phyloP scores from a whole-genome alignment of 805 yeast species.

The Pichia phayaonensis region DNA sequence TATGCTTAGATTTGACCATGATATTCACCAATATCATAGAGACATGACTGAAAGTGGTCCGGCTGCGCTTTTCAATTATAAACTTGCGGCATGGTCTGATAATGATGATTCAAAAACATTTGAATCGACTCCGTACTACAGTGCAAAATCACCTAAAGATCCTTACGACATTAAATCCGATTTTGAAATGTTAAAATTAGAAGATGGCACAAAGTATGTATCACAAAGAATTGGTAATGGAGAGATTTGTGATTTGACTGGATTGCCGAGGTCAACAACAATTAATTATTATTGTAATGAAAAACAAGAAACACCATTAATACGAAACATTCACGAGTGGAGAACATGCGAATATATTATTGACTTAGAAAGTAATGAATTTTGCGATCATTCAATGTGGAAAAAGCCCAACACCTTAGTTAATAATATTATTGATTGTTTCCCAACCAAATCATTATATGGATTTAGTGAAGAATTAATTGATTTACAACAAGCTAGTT shows the following conservation, averaged over 20 bases:
- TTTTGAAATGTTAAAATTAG: slow-evolving; percentile 18
- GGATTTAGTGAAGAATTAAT: neutral
- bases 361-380: slow-evolving; percentile 12
- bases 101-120: neutral
- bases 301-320: slow-evolving; percentile 10
- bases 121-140: slow-evolving; percentile 2
- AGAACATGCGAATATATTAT: slow-evolving; percentile 27
- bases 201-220: slow-evolving; percentile 23
- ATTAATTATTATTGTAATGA: slow-evolving; percentile 25
- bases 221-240: slow-evolving; percentile 26
- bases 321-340: slow-evolving; percentile 22
- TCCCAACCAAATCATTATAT: neutral
- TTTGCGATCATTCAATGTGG: slow-evolving; percentile 8
- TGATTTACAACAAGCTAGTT: neutral
- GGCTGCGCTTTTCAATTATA: neutral
- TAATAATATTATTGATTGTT: slow-evolving; percentile 1
- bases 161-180: slow-evolving; percentile 15
- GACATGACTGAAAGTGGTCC: neutral
- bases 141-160: neutral
- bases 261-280: slow-evolving; percentile 20
- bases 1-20: slow-evolving; percentile 7
- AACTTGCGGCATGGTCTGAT: slow-evolving; percentile 8
- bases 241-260: slow-evolving; percentile 28
- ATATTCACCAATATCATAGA: slow-evolving; percentile 12
- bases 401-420: neutral